Evolutionary conservation across 768 basidiomycete genomes (phyloP), one percentile per base, ranked within the genome.

Genomic region (Crucibulum laeve): DNA sequence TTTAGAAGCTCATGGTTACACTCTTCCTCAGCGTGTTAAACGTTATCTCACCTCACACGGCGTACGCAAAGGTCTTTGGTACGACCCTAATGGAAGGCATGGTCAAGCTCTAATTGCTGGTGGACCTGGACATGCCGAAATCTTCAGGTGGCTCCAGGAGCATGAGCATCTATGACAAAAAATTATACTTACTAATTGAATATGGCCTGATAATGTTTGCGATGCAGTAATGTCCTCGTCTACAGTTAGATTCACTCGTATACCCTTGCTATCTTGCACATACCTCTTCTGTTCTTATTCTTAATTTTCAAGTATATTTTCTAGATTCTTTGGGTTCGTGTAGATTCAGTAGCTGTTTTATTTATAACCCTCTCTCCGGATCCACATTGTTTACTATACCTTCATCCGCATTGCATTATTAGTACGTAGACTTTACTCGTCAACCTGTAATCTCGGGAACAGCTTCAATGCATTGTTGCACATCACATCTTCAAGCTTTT

Each of bases 21-120:
- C 18, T 23, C 15, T 38, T 28, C 21, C 32, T 10, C 59, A 87
- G 82, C 81, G 89, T 7, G 78, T 91, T 17, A 77, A 74, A 51
- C 73, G 70, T 35, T 94, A 93, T 60, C 73, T 95, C 14, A 67
- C 73, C 8, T 82, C 83, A 7, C 89, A 91, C 62, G 86, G 87
- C 15, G 68, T 87, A 23, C 70, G 70, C 35, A 76, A 87, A 56
- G 80, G 81, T 13, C 62, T 89, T 3, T 77, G 72, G 68, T 80
- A 77, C 44, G 77, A 88, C 51, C 74, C 82, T 8, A 55, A 76
- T 1, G 82, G 80, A 11, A 68, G 63, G 7, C 85, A 88, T 56
- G 84, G 85, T 0, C 66, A 80, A 45, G 76, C 84, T 14, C 68
- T 88, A 22, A 56, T 76, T 38, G 59, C 64, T 28, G 74, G 72